Conservation (phyloP, 2,329 filamentous ascomycete species). For the Dothiorella sarmentorum region DNA sequence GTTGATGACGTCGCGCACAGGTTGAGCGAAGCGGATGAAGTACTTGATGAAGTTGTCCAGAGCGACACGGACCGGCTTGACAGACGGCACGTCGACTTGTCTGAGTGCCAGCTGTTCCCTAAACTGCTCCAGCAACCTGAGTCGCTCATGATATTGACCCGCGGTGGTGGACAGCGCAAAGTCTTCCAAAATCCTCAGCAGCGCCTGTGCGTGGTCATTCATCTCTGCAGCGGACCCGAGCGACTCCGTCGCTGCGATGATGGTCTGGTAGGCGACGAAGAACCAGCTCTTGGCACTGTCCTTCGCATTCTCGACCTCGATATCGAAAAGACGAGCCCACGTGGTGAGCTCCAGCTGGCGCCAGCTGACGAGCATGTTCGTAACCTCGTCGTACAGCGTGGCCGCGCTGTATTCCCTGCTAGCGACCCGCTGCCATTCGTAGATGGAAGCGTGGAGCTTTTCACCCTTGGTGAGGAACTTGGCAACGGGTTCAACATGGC, state of each 20-base stretch:
- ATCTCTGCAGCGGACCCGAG: constrained; percentile 59
- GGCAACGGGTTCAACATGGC: constrained; percentile 78
- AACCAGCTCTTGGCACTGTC: constrained; percentile 87
- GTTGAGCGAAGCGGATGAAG: constrained; percentile 67
- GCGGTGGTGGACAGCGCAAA: constrained; percentile 78
- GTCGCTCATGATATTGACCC: constrained; percentile 73
- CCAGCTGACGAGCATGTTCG: constrained; percentile 81
- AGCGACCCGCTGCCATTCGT: constrained; percentile 94
- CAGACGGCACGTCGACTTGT: constrained; percentile 46
- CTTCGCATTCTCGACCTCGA: constrained; percentile 72
- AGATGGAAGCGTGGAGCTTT: constrained; percentile 76
- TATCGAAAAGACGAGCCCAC: constrained; percentile 84
- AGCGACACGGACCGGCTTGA: constrained; percentile 59
- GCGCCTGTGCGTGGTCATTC: constrained; percentile 59
- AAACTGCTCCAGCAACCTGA: constrained; percentile 64
- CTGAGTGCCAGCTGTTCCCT: constrained; percentile 64
- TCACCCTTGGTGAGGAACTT: constrained; percentile 84
- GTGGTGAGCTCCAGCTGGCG: constrained; percentile 85
- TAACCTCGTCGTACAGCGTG: constrained; percentile 71
- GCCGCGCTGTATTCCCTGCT: constrained; percentile 72
- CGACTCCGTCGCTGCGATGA: constrained; percentile 71
- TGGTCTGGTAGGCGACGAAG: constrained; percentile 90
- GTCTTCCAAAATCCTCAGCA: constrained; percentile 71
- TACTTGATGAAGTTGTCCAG: constrained; percentile 74
- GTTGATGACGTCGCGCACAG: constrained; percentile 62